phyloP scores from a whole-genome alignment of 169 alveolate species.

The Plasmodium falciparum region DNA sequence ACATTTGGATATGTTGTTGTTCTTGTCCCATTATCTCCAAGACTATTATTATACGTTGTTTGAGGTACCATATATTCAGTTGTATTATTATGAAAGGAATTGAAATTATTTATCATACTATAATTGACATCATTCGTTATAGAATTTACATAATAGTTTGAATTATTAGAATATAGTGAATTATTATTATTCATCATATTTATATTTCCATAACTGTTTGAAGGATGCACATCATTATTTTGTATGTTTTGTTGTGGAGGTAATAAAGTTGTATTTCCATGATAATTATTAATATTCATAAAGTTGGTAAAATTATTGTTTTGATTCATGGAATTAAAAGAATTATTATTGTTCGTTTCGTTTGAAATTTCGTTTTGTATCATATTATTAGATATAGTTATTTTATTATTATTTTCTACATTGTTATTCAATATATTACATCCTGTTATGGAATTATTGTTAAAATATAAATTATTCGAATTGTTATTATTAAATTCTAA shows the following conservation, averaged over 20 bases:
- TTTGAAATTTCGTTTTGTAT: not conserved
- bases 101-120: not conserved
- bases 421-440: not conserved
- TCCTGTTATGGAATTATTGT: not conserved
- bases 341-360: not conserved
- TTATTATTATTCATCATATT: conserved; percentile 1
- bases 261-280: not conserved
- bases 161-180: not conserved
- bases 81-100: conserved; percentile 11
- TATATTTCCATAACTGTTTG: not conserved
- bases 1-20: conserved; percentile 8
- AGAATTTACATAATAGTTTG: not conserved
- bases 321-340: not conserved
- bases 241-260: not conserved
- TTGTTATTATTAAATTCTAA: conserved; percentile 1
- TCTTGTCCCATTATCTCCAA: conserved; percentile 1
- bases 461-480: not conserved
- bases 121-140: not conserved
- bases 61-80: conserved; percentile 4
- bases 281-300: not conserved
- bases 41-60: conserved; percentile 8
- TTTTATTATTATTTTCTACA: not conserved
- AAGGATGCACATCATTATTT: not conserved
- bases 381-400: not conserved
- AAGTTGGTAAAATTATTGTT: not conserved